phyloP scores from a whole-genome alignment of 1,139 yeast species.

The Magnusiomyces paraingens region DNA sequence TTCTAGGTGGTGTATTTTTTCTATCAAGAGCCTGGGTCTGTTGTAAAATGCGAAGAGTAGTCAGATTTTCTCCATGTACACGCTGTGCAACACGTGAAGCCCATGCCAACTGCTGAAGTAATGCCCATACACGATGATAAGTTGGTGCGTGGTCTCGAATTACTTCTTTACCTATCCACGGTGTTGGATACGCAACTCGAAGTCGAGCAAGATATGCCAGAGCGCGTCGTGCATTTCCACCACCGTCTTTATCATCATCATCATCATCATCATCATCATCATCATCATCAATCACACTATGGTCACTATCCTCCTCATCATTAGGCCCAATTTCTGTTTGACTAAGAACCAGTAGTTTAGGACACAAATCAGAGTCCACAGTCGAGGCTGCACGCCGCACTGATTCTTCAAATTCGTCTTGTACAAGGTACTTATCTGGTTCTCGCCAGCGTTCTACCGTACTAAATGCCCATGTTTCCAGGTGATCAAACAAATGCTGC shows the following conservation, averaged over 20 bases:
- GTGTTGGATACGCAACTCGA: conserved; percentile 2
- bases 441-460: neutral
- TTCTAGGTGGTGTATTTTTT: too few relatives aligned
- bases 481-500: neutral
- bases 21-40: too few relatives aligned
- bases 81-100: neutral
- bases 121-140: conserved; percentile 3
- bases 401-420: conserved; percentile 6
- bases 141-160: conserved; percentile 1
- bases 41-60: neutral
- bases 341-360: too few relatives aligned
- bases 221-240: neutral
- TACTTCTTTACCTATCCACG: conserved; percentile 4
- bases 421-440: conserved; percentile 5
- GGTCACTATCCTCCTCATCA: too few relatives aligned
- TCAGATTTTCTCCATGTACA: neutral
- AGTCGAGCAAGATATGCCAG: neutral
- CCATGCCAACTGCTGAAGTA: conserved; percentile 6
- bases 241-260: too few relatives aligned
- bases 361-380: too few relatives aligned
- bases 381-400: neutral
- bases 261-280: too few relatives aligned
- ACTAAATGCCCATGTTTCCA: neutral
- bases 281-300: too few relatives aligned
- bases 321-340: too few relatives aligned